These are phyloP conservation scores for Panicum miliaceum DNA, from an alignment of 176 grass and related monocot species.

Conservation along the genomic window DNA sequence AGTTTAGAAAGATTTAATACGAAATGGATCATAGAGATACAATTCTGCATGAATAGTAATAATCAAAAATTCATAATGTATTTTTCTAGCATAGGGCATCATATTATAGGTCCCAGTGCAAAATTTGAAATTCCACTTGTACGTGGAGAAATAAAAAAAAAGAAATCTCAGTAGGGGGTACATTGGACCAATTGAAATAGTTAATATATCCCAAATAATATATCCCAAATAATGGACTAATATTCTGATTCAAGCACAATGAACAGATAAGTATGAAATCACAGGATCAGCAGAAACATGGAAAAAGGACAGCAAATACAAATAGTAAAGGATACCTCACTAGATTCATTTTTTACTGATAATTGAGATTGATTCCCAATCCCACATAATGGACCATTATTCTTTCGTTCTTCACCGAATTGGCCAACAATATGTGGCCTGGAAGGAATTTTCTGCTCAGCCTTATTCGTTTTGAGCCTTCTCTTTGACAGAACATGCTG, in stretches of 20 bases:
- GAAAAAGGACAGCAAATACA: not conserved
- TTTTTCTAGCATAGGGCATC: no score
- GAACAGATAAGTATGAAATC: constrained; percentile 1
- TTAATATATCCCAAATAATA: no score
- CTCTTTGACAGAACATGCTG: constrained; percentile 45
- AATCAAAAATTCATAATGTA: no score
- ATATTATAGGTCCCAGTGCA: no score
- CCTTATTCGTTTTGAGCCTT: constrained; percentile 29
- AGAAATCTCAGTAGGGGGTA: no score
- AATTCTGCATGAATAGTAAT: no score
- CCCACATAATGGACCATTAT: not conserved
- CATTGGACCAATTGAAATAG: no score
- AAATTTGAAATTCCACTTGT: no score
- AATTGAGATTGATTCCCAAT: constrained; percentile 34
- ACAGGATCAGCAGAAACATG: not conserved
- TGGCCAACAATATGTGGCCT: constrained; percentile 27
- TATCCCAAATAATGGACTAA: not conserved
- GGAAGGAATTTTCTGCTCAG: constrained; percentile 19
- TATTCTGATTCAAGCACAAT: constrained; percentile 10
- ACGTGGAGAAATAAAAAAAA: no score
- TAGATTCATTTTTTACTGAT: constrained; percentile 31
- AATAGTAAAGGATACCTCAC: constrained; percentile 41
- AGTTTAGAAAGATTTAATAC: no score
- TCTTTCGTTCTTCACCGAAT: constrained; percentile 30
- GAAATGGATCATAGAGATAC: no score